Conservation (phyloP, 345 rosid species). For the Pistacia atlantica region DNA sequence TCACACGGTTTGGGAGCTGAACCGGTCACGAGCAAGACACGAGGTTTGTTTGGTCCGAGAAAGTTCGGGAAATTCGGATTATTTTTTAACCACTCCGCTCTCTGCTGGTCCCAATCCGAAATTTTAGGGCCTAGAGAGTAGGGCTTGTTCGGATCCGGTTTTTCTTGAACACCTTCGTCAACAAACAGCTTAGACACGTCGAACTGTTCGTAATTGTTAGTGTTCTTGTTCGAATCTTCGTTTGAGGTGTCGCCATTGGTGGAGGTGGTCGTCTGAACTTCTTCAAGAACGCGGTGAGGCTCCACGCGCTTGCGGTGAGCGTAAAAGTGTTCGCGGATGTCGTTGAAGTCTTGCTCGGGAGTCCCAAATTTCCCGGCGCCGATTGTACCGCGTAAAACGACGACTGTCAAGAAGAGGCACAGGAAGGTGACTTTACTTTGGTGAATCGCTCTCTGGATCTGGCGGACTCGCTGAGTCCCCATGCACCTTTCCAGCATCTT, state of each 20-base stretch:
- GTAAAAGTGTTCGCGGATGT: slow-evolving; percentile 45
- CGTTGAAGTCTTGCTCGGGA: slow-evolving; percentile 57
- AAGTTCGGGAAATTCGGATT: slow-evolving; percentile 51
- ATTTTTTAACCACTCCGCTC: slow-evolving; percentile 40
- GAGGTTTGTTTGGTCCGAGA: slow-evolving; percentile 45
- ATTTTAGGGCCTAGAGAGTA: slow-evolving; percentile 53
- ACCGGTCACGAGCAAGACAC: slow-evolving; percentile 62
- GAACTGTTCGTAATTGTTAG: slow-evolving; percentile 42
- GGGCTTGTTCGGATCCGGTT: slow-evolving; percentile 49
- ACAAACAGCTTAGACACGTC: slow-evolving; percentile 43
- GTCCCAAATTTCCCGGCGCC: slow-evolving; percentile 71
- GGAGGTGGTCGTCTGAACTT: slow-evolving; percentile 7
- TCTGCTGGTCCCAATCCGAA: slow-evolving; percentile 59
- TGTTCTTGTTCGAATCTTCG: not conserved
- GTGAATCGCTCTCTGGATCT: slow-evolving; percentile 48
- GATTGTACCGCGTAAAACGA: slow-evolving; percentile 61
- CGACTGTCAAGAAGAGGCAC: slow-evolving; percentile 52
- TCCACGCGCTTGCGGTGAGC: slow-evolving; percentile 54
- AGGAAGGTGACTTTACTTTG: slow-evolving; percentile 50
- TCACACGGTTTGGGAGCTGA: slow-evolving; percentile 69
- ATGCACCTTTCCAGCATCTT: slow-evolving; percentile 42
- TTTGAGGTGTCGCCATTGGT: not conserved
- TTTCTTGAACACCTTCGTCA: slow-evolving; percentile 56
- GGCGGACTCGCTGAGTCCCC: slow-evolving; percentile 43
- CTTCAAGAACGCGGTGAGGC: slow-evolving; percentile 39